phyloP scores from a whole-genome alignment of 306 rosid species.

The Prunus dulcis region DNA sequence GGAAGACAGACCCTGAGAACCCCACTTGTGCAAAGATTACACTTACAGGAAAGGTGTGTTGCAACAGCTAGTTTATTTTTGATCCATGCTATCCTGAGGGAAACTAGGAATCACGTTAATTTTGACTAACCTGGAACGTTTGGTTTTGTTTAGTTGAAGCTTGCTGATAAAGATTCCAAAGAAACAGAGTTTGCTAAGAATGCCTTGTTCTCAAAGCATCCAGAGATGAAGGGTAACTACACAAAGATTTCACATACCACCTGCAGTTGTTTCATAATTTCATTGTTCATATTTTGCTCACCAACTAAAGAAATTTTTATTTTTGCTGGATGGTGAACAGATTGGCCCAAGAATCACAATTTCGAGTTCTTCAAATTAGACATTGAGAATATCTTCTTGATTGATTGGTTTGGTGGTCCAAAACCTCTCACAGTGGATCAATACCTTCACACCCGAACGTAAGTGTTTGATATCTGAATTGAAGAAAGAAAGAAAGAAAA shows the following conservation, averaged over 20 bases:
- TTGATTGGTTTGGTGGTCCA: constrained; percentile 86
- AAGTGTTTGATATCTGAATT: constrained; percentile 15
- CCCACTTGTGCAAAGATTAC: constrained; percentile 86
- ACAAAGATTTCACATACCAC: constrained; percentile 3
- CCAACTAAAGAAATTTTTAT: neutral
- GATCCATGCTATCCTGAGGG: neutral
- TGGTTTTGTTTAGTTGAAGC: constrained; percentile 59
- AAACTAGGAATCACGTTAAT: neutral
- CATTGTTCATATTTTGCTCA: constrained; percentile 4
- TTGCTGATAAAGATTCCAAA: constrained; percentile 48
- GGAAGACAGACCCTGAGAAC: constrained; percentile 73
- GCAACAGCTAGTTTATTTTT: constrained; percentile 4
- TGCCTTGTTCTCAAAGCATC: constrained; percentile 86
- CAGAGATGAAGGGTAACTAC: constrained; percentile 74
- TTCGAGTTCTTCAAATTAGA: constrained; percentile 72
- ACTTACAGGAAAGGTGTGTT: constrained; percentile 74
- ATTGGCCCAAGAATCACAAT: constrained; percentile 70
- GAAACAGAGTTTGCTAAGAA: constrained; percentile 59
- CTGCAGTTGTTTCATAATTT: constrained; percentile 4
- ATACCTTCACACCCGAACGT: constrained; percentile 54
- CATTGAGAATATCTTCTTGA: constrained; percentile 69
- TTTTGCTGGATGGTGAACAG: constrained; percentile 39
- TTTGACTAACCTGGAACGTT: neutral
- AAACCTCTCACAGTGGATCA: constrained; percentile 71
- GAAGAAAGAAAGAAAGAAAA: neutral